Conservation (phyloP, 441 rosid species). For the Adansonia madagascariensis region DNA sequence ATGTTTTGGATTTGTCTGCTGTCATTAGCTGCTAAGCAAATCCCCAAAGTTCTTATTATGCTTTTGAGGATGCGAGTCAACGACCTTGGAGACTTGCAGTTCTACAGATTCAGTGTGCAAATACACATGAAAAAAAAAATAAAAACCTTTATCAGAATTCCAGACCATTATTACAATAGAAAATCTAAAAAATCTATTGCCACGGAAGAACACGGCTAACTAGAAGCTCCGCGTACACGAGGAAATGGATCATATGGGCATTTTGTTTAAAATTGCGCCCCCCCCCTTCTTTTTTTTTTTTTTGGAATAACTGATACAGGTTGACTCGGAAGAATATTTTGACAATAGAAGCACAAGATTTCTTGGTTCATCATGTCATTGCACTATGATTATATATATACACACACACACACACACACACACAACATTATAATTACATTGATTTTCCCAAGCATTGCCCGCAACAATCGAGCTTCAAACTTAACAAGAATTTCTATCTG, state of each 20-base stretch:
- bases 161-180: background rate
- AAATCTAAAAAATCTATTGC: background rate
- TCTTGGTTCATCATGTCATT: background rate
- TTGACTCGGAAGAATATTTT: background rate
- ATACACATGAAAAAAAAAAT: background rate
- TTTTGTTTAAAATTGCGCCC: too few species aligned
- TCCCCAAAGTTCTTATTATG: too few species aligned
- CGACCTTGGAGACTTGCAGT: background rate
- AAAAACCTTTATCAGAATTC: background rate
- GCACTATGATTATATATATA: background rate
- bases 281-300: too few species aligned
- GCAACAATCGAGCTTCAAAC: background rate
- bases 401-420: too few species aligned
- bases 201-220: background rate
- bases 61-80: too few species aligned
- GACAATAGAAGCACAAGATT: background rate
- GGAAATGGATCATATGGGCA: too few species aligned
- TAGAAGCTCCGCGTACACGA: too few species aligned
- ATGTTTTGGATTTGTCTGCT: too few species aligned
- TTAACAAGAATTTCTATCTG: background rate
- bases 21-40: too few species aligned
- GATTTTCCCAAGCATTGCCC: background rate
- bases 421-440: background rate
- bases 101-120: background rate
- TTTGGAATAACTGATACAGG: too few species aligned